Conservation (phyloP, 83 land plant genomes). For the Diphasiastrum complanatum region DNA sequence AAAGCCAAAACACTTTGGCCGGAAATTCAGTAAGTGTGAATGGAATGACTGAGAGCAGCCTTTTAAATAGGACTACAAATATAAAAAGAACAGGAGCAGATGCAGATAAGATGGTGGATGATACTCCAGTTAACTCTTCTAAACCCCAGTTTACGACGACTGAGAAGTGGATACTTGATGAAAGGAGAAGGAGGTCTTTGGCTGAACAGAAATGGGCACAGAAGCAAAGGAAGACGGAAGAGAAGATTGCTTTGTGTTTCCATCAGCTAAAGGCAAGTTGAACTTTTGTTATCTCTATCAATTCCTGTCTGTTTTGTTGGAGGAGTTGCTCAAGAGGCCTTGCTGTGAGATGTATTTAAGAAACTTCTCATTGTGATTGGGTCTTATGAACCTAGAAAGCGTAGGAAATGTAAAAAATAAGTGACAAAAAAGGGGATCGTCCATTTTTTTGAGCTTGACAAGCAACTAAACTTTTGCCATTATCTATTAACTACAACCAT, state of each 20-base stretch:
- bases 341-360: too few relatives aligned
- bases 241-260: conserved; percentile 51
- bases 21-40: too few relatives aligned
- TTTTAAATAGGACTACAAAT: background rate
- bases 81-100: conserved; percentile 22
- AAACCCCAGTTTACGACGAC: conserved; percentile 66
- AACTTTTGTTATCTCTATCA: conserved; percentile 7
- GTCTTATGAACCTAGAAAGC: too few relatives aligned
- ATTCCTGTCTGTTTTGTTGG: too few relatives aligned
- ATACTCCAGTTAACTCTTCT: conserved; percentile 26
- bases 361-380: too few relatives aligned
- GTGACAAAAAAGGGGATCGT: too few relatives aligned
- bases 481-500: too few relatives aligned
- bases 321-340: too few relatives aligned
- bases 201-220: conserved; percentile 58
- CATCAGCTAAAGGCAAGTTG: conserved; percentile 60
- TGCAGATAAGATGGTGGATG: conserved; percentile 14
- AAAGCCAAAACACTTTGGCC: too few relatives aligned
- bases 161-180: conserved; percentile 79
- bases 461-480: too few relatives aligned
- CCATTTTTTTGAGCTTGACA: too few relatives aligned
- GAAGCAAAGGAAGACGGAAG: conserved; percentile 73
- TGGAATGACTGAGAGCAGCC: background rate
- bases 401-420: too few relatives aligned
- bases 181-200: conserved; percentile 50